phyloP scores from a whole-genome alignment of 768 basidiomycete species.

The Tricholoma flavovirens region DNA sequence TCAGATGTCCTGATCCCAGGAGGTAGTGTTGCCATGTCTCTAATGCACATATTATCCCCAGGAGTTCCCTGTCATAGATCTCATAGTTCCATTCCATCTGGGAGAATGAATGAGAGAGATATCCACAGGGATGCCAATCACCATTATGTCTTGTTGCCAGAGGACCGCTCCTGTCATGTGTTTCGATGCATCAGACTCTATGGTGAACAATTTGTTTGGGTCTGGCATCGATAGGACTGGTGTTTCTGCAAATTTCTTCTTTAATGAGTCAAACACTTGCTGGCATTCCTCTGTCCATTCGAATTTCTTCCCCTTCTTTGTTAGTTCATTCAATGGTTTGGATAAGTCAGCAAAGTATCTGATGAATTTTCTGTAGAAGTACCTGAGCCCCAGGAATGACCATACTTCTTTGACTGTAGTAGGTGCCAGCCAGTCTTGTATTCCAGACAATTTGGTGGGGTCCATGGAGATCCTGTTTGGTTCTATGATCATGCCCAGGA shows the following conservation, averaged over 20 bases:
- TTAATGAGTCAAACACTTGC: conserved; percentile 24
- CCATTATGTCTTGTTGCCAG: conserved; percentile 18
- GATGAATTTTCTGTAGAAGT: conserved; percentile 34
- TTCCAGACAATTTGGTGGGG: conserved; percentile 27
- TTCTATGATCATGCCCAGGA: too few relatives aligned
- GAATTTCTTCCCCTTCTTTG: conserved; percentile 21
- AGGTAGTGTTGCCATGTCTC: conserved; percentile 3
- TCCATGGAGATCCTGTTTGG: too few relatives aligned
- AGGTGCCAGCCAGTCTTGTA: conserved; percentile 35
- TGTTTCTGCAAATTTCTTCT: conserved; percentile 16
- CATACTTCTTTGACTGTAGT: conserved; percentile 25
- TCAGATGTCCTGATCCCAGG: too few relatives aligned
- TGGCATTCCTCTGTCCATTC: conserved; percentile 3
- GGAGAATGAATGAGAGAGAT: background rate
- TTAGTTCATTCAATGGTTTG: conserved; percentile 22
- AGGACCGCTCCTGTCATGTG: conserved; percentile 27
- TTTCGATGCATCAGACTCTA: conserved; percentile 27
- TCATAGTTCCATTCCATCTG: too few relatives aligned
- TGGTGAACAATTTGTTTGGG: conserved; percentile 16
- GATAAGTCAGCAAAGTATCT: conserved; percentile 22
- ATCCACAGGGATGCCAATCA: background rate
- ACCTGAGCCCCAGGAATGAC: conserved; percentile 38
- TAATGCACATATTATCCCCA: background rate
- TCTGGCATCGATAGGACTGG: conserved; percentile 22
- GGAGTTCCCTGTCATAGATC: conserved; percentile 1